Conservation (phyloP, 768 basidiomycete species). For the Mycena crocata region DNA sequence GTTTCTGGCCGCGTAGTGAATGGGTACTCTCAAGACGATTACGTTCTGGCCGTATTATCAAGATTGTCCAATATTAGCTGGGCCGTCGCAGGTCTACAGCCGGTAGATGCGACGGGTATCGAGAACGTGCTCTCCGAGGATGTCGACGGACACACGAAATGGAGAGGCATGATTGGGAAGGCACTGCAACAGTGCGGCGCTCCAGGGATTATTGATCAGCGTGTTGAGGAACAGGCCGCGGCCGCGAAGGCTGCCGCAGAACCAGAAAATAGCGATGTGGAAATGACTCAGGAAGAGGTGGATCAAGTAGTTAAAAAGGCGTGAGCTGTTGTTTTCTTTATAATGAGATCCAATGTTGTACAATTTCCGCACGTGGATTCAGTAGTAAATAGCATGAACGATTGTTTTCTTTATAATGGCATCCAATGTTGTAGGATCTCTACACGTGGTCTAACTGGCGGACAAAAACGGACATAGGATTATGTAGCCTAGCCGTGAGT, state of each 20-base stretch:
- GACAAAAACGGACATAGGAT: too few relatives aligned
- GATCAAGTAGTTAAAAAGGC: slow-evolving; percentile 21
- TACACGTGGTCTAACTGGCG: too few relatives aligned
- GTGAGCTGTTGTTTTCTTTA: too few relatives aligned
- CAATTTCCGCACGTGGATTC: too few relatives aligned
- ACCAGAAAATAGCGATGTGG: slow-evolving; percentile 33
- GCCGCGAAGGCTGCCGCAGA: slow-evolving; percentile 40
- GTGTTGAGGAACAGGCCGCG: slow-evolving; percentile 51
- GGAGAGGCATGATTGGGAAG: slow-evolving; percentile 61
- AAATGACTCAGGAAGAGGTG: slow-evolving; percentile 34
- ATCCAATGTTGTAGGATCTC: too few relatives aligned
- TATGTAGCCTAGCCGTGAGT: too few relatives aligned
- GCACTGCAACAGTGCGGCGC: slow-evolving; percentile 54
- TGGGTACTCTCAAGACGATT: slow-evolving; percentile 63
- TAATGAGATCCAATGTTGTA: too few relatives aligned
- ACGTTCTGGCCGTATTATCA: slow-evolving; percentile 64
- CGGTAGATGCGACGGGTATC: slow-evolving; percentile 61
- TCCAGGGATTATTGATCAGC: slow-evolving; percentile 50
- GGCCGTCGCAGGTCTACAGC: slow-evolving; percentile 63
- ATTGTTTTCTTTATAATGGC: too few relatives aligned
- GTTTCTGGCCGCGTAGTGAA: slow-evolving; percentile 66
- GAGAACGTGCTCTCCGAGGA: slow-evolving; percentile 62
- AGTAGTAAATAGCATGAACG: too few relatives aligned
- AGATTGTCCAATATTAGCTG: slow-evolving; percentile 59
- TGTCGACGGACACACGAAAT: slow-evolving; percentile 63